Conservation (phyloP, 2,329 filamentous ascomycete species). For the Ophiostoma pallidulum region DNA sequence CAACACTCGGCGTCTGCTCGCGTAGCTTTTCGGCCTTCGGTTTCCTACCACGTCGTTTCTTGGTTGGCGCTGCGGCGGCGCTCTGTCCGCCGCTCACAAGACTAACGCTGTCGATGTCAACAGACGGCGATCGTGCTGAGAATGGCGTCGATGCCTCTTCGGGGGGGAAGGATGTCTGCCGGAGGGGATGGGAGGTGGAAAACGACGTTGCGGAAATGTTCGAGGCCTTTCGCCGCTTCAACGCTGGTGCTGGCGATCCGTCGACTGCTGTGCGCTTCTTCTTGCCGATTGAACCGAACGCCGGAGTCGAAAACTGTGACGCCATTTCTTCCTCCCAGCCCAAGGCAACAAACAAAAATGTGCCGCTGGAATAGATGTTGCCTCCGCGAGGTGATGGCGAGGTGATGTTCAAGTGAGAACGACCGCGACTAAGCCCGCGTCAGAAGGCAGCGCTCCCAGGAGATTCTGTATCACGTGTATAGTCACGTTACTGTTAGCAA, state of each 20-base stretch:
- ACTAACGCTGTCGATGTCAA: slow-evolving; percentile 52
- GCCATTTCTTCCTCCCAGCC: slow-evolving; percentile 42
- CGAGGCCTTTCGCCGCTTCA: slow-evolving; percentile 65
- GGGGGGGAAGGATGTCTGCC: slow-evolving; percentile 73
- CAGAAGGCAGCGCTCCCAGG: no score
- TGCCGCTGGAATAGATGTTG: no score
- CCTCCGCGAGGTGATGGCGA: no score
- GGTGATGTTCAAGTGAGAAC: no score
- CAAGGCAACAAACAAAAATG: no score
- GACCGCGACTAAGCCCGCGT: no score
- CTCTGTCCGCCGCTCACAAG: slow-evolving; percentile 52
- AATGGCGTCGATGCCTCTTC: slow-evolving; percentile 47
- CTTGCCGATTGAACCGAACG: slow-evolving; percentile 29
- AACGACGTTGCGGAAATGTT: slow-evolving; percentile 45
- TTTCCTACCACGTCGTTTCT: slow-evolving; percentile 54
- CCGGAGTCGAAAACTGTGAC: slow-evolving; percentile 43
- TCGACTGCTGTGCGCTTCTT: slow-evolving; percentile 57
- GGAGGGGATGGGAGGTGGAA: slow-evolving; percentile 55
- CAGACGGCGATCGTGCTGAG: slow-evolving; percentile 53
- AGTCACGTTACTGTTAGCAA: no score
- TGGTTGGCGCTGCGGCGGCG: slow-evolving; percentile 30
- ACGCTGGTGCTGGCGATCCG: slow-evolving; percentile 35
- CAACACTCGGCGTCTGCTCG: slow-evolving; percentile 30
- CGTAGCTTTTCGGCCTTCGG: slow-evolving; percentile 44
- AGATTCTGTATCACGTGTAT: no score